phyloP scores from a whole-genome alignment of 2,329 filamentous ascomycete genomes.

The Teratosphaeria zuluensis region DNA sequence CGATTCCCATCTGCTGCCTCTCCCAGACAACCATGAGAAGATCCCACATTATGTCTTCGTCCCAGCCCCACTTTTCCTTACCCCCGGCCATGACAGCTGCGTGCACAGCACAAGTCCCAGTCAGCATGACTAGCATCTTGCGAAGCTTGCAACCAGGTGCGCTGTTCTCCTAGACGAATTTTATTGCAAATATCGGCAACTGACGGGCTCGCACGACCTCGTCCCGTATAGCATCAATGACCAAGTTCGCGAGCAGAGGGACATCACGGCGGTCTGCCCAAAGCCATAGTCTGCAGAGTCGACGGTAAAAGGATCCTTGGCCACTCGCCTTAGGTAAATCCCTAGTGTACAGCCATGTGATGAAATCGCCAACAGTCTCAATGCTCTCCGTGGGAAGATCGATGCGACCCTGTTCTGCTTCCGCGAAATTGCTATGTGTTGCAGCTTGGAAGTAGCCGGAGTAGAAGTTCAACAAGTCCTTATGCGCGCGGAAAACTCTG shows the following conservation, averaged over 20 bases:
- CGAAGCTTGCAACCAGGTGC: no score
- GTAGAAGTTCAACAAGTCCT: neutral
- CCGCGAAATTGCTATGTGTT: neutral
- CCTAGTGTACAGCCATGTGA: neutral
- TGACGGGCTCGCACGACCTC: neutral
- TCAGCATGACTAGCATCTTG: neutral
- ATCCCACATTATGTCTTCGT: neutral
- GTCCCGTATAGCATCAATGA: neutral
- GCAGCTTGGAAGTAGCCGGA: neutral
- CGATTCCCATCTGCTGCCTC: neutral
- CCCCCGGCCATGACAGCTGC: no score
- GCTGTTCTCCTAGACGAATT: neutral
- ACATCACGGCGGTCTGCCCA: neutral
- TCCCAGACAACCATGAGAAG: neutral
- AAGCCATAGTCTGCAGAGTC: neutral
- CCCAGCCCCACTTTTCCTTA: no score
- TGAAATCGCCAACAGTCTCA: neutral
- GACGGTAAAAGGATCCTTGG: neutral
- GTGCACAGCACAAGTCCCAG: no score
- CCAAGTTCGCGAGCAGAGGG: neutral
- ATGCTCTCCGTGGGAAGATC: neutral
- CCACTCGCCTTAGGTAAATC: neutral
- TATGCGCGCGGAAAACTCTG: neutral
- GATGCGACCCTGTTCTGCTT: neutral
- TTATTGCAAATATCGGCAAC: neutral